Percentiles rank a stretch among this genome's conserved stretches.
Conservation (phyloP, 2,329 filamentous ascomycete genomes). For the Colletotrichum lindemuthianum region DNA sequence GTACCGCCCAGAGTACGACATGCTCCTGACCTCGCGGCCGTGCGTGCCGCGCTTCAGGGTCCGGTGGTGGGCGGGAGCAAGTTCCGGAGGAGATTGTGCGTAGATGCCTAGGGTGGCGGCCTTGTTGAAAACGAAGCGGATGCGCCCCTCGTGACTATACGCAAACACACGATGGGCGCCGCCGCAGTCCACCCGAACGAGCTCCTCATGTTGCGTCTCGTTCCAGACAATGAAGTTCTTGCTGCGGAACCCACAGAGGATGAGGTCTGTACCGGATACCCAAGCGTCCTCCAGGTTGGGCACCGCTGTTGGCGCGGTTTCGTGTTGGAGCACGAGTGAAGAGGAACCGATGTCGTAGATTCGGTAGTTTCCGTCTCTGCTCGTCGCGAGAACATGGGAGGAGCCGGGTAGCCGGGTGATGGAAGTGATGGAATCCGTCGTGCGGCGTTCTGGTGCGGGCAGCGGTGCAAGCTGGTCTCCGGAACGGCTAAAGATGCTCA, state of each 20-base stretch:
- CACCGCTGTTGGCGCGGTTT: slow-evolving; percentile 75
- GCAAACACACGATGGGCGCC: slow-evolving; percentile 84
- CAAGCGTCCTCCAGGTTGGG: slow-evolving; percentile 80
- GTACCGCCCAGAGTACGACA: slow-evolving; percentile 53
- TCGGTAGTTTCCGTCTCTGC: slow-evolving; percentile 80
- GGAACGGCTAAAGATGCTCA: slow-evolving; percentile 50
- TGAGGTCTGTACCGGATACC: slow-evolving; percentile 66
- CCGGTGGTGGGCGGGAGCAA: slow-evolving; percentile 42
- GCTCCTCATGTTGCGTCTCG: slow-evolving; percentile 73
- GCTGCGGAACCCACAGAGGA: slow-evolving; percentile 84
- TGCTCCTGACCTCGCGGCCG: slow-evolving; percentile 81
- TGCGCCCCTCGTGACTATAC: slow-evolving; percentile 45
- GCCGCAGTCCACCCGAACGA: slow-evolving; percentile 81
- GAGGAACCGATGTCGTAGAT: slow-evolving; percentile 63
- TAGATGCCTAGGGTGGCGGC: slow-evolving; percentile 64
- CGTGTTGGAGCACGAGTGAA: slow-evolving; percentile 71
- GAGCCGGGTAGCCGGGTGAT: slow-evolving; percentile 60
- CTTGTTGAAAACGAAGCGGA: slow-evolving; percentile 79
- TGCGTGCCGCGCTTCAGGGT: slow-evolving; percentile 78
- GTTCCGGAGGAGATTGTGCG: slow-evolving; percentile 48
- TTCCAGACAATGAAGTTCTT: slow-evolving; percentile 87
- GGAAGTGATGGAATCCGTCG: slow-evolving; percentile 73
- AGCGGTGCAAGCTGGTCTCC: slow-evolving; percentile 43
- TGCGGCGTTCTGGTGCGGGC: slow-evolving; percentile 51
- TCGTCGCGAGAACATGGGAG: slow-evolving; percentile 74